Base-by-base conservation (phyloP, 139 green algal genomes). In the Pleodorina starrii region DNA sequence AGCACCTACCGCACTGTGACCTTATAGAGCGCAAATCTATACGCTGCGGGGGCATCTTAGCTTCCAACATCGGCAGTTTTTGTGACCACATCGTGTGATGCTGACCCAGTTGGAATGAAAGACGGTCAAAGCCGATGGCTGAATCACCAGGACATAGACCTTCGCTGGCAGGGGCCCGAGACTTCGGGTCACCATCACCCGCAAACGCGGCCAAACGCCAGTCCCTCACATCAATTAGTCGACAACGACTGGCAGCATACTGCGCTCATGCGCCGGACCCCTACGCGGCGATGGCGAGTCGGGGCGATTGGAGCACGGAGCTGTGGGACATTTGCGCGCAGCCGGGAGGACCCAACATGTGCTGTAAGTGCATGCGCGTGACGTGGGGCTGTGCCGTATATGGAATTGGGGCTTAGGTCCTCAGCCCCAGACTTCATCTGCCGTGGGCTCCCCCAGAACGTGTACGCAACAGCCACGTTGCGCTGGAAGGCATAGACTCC, bases 341-440 rank as follows among this genome's bases (percentile, higher is more conserved):
- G 63, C 82, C 82, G 16, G 82, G 82, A 5, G 82, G 82, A 12
- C 16, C 66, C 44, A 88, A 88, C 46, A 79, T 88, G 82, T 88
- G 63, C 60, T 88, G 82, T 80, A 25, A 77, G 80, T 74, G 0
- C 38, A 66, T 12, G n/a, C n/a, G n/a, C n/a, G n/a, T n/a, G n/a
- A n/a, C n/a, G n/a, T n/a, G n/a, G n/a, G n/a, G n/a, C n/a, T n/a
- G n/a, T n/a, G n/a, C n/a, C n/a, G n/a, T n/a, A n/a, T n/a, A n/a
- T n/a, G n/a, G n/a, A n/a, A n/a, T n/a, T n/a, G n/a, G n/a, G n/a
- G n/a, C n/a, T n/a, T n/a, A n/a, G n/a, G n/a, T n/a, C n/a, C n/a
- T n/a, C n/a, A n/a, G n/a, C n/a, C n/a, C n/a, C n/a, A n/a, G n/a
- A n/a, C n/a, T n/a, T n/a, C n/a, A n/a, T n/a, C n/a, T n/a, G n/a